Evolutionary conservation across 495 filamentous ascomycete species (phyloP).

Genomic region (Tirmania nivea): DNA sequence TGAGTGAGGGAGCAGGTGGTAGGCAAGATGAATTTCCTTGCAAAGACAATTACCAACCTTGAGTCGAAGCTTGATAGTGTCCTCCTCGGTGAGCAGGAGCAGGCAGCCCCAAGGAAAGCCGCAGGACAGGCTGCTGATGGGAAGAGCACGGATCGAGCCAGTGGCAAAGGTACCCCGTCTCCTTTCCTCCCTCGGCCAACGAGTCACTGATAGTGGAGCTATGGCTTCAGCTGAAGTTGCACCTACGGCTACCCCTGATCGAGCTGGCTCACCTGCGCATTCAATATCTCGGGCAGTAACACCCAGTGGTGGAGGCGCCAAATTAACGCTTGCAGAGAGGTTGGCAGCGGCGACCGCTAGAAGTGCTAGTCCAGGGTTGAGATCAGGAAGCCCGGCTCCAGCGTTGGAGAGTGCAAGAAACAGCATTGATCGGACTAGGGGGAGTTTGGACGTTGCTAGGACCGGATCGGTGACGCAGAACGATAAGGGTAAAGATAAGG

Average conservation of each 20-base stretch:
- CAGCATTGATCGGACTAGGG: not conserved
- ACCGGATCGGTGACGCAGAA: not conserved
- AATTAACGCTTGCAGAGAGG: conserved; percentile 45
- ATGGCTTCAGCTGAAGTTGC: too few species aligned
- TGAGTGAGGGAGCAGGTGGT: too few species aligned
- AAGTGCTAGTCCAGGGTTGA: not conserved
- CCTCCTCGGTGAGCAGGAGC: conserved; percentile 54
- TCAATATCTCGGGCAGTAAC: conserved; percentile 16
- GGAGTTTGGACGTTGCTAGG: not conserved
- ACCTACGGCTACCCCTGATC: not conserved
- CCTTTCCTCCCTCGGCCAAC: too few species aligned
- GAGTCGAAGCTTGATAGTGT: conserved; percentile 87
- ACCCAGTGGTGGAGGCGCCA: conserved; percentile 10
- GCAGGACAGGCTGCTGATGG: too few species aligned
- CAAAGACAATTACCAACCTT: conserved; percentile 79
- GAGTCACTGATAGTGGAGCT: too few species aligned
- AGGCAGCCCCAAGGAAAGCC: not conserved
- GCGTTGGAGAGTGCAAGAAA: conserved; percentile 1
- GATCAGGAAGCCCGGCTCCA: conserved; percentile 4
- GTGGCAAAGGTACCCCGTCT: too few species aligned
- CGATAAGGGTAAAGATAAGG: not conserved
- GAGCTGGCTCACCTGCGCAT: not conserved
- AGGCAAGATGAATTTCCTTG: conserved; percentile 36
- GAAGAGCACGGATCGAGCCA: too few species aligned
- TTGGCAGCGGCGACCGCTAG: conserved; percentile 43